Evolutionary conservation across 2,329 filamentous ascomycete species (phyloP).

Genomic region (Ilyonectria robusta): DNA sequence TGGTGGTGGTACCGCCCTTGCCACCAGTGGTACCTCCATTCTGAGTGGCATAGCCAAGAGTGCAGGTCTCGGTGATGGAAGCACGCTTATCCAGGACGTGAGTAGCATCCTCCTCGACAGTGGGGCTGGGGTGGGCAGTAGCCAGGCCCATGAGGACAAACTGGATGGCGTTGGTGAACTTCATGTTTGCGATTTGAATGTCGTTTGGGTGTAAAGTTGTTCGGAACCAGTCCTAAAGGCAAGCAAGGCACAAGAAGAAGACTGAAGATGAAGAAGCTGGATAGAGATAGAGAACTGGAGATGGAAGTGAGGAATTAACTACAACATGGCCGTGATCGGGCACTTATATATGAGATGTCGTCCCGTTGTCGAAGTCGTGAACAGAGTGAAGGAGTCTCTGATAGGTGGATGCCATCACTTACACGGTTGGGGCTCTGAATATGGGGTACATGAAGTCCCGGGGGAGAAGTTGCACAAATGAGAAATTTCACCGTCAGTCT

Average conservation of each 20-base stretch:
- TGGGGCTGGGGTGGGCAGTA: constrained; percentile 49
- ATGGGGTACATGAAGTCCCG: too few relatives aligned
- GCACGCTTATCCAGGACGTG: constrained; percentile 52
- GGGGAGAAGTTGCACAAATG: constrained; percentile 36
- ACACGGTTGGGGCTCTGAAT: neutral
- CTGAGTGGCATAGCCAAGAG: constrained; percentile 52
- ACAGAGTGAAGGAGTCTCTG: neutral
- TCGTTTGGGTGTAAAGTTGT: neutral
- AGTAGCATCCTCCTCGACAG: constrained; percentile 43
- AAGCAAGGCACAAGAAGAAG: neutral
- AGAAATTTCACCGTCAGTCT: constrained; percentile 34
- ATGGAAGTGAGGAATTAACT: neutral
- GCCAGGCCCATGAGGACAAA: constrained; percentile 48
- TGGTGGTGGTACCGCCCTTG: constrained; percentile 63
- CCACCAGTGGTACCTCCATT: constrained; percentile 65
- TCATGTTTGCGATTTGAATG: constrained; percentile 42
- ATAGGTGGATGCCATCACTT: constrained; percentile 19
- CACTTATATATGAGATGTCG: constrained; percentile 35
- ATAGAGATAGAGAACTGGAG: constrained; percentile 25
- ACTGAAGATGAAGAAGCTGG: constrained; percentile 29
- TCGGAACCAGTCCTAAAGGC: constrained; percentile 5
- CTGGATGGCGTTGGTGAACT: constrained; percentile 48
- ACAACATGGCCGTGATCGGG: neutral
- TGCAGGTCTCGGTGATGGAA: constrained; percentile 51
- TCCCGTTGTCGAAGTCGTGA: neutral